A percentile compares a stretch with the other conserved stretches of the same genome.
phyloP scores from a whole-genome alignment of 2,329 filamentous ascomycete genomes.

The Neocatenulostroma microsporum region DNA sequence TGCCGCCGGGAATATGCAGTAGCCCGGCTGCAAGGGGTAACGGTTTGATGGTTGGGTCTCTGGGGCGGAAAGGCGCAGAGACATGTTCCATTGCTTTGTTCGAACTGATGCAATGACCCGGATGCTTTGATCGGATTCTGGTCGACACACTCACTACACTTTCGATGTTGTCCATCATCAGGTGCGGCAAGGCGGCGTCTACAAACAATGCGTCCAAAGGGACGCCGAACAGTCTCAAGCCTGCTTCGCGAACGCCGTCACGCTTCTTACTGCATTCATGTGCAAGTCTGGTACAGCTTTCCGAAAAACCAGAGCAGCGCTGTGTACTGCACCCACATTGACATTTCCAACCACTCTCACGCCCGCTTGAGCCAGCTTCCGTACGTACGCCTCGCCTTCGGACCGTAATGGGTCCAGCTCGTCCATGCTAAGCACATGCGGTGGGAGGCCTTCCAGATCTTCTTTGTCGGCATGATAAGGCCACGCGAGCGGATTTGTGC shows the following conservation, averaged over 20 bases:
- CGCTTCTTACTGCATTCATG: conserved; percentile 5
- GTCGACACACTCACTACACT: no score
- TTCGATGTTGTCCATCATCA: no score
- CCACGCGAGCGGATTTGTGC: conserved; percentile 16
- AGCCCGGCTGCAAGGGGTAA: no score
- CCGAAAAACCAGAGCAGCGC: conserved; percentile 9
- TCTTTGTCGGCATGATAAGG: conserved; percentile 13
- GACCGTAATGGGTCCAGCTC: conserved; percentile 17
- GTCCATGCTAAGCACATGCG: conserved; percentile 11
- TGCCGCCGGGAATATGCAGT: no score
- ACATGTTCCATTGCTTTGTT: no score
- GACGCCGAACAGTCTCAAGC: no score
- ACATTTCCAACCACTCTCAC: conserved; percentile 12
- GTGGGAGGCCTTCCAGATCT: conserved; percentile 15
- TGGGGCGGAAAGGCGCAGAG: no score
- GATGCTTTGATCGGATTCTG: no score
- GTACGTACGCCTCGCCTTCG: conserved; percentile 13
- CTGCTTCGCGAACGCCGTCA: conserved; percentile 12
- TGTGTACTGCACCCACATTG: conserved; percentile 11
- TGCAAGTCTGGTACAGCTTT: conserved; percentile 11
- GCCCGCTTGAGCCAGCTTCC: conserved; percentile 13
- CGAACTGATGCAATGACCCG: no score
- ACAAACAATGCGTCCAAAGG: no score
- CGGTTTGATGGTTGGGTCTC: no score
- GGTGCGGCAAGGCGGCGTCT: no score